Conservation (phyloP, 352 stramenopile genomes). For the Phytophthora pseudosyringae region DNA sequence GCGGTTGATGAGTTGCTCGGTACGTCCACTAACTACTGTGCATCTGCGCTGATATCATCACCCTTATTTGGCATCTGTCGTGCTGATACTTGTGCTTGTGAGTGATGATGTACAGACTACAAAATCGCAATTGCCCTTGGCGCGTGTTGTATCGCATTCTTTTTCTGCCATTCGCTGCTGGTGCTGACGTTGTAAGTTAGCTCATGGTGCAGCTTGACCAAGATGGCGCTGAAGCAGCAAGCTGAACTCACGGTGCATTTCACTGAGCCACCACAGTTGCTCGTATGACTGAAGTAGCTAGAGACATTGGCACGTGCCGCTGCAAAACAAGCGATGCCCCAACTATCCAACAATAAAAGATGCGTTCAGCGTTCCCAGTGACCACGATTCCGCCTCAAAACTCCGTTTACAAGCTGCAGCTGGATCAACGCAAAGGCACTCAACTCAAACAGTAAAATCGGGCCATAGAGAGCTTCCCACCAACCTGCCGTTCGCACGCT, state of each 20-base stretch:
- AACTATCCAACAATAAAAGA: conserved; percentile 20
- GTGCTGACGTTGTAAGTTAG: conserved; percentile 49
- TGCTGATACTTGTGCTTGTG: conserved; percentile 8
- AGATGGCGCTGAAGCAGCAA: background rate
- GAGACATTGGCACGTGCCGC: conserved; percentile 15
- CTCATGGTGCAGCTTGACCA: conserved; percentile 1
- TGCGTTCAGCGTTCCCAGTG: conserved; percentile 13
- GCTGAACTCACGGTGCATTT: background rate
- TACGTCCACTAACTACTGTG: conserved; percentile 31
- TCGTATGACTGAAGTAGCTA: conserved; percentile 15
- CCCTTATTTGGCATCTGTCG: background rate
- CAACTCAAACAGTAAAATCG: conserved; percentile 15
- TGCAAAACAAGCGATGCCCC: conserved; percentile 10
- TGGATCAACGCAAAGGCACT: conserved; percentile 18
- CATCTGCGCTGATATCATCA: background rate
- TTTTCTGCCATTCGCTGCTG: conserved; percentile 72
- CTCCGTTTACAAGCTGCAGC: conserved; percentile 9
- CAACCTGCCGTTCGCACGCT: conserved; percentile 15
- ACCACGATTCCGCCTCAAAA: conserved; percentile 1
- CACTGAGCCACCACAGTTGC: background rate
- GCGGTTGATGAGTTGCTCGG: conserved; percentile 73
- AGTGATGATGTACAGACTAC: conserved; percentile 60
- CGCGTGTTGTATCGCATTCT: conserved; percentile 59
- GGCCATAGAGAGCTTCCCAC: conserved; percentile 23
- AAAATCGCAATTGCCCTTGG: conserved; percentile 84